Base-by-base conservation (phyloP, 192 early-diverging fungal genomes). In the Coemansia sp. region DNA sequence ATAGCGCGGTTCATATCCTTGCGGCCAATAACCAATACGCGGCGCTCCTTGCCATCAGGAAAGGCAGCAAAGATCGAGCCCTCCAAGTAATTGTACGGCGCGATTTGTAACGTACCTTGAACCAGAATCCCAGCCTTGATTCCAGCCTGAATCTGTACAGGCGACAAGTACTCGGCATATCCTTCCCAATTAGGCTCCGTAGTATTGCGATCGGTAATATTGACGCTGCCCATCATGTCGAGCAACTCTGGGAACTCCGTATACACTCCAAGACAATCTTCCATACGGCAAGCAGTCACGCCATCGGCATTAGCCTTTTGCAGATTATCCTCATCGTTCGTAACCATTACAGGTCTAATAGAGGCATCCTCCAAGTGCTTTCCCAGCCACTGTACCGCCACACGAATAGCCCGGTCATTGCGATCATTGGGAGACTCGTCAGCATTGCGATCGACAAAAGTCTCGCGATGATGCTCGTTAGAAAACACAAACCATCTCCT, bases 351-450 rank as follows among this genome's bases (percentile, higher is more conserved):
- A 1, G 94, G 88, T 2, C 86, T 77, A 31, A 91, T 63, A 5
- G 65, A 69, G 18, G 82, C 71, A 6, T 67, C 64, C 54, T 78
- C 76, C 42, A 96, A 67, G 76, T 99, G 97, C 6, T 79, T 85
- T 0, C 46, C 61, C 71, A 98, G 98, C 97, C 97, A 99, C 47
- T 87, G 86, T 0, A 87, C 87, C 1, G 95, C 94, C 3, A 85
- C 85, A 7, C 97, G 91, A 71, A 99, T 99, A 2, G 95, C 95
- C 74, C 96, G 70, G 69, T 99, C 97, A 65, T 99, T 99, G 65
- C 95, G 87, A 71, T 99, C 97, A 68, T 99, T 99, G 11, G 93
- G 91, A 0, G 92, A 88, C 80, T 99, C 97, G 51, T 88, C 90
- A 43, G 91, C 83, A 10, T 86, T 68, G 42, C 89, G 88, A 54